Conservation (phyloP, 192 early-diverging fungal species). For the Backusella tarrabulga region DNA sequence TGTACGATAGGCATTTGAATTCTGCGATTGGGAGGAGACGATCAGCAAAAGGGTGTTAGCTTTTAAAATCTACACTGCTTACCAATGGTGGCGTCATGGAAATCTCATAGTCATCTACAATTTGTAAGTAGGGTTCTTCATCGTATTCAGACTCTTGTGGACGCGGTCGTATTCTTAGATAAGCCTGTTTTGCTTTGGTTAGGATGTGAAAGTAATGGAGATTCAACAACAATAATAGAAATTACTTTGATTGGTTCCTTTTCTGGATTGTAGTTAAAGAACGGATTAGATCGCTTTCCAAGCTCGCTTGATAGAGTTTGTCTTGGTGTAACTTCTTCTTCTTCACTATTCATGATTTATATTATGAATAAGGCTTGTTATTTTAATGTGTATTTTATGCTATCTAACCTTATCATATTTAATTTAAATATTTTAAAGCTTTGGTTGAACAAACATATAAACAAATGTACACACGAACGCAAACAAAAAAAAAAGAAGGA, state of each 20-base stretch:
- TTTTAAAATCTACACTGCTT: not conserved
- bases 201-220: not conserved
- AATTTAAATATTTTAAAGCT: too few relatives aligned
- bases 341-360: not conserved
- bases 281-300: not conserved
- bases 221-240: not conserved
- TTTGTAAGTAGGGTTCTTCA: conserved; percentile 35
- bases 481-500: too few relatives aligned
- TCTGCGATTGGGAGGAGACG: not conserved
- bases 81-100: conserved; percentile 44
- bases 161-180: conserved; percentile 31
- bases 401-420: too few relatives aligned
- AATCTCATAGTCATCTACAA: conserved; percentile 38
- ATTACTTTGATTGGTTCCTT: conserved; percentile 39
- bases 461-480: too few relatives aligned
- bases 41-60: not conserved
- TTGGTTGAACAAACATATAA: too few relatives aligned
- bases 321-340: not conserved
- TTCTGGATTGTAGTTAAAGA: conserved; percentile 38
- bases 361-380: too few relatives aligned
- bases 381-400: too few relatives aligned
- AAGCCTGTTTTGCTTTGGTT: conserved; percentile 20
- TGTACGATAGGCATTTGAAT: conserved; percentile 32
- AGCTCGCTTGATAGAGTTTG: not conserved
- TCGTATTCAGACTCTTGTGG: not conserved